phyloP scores from a whole-genome alignment of 1,284 basidiomycete species.

The Abortiporus biennis region DNA sequence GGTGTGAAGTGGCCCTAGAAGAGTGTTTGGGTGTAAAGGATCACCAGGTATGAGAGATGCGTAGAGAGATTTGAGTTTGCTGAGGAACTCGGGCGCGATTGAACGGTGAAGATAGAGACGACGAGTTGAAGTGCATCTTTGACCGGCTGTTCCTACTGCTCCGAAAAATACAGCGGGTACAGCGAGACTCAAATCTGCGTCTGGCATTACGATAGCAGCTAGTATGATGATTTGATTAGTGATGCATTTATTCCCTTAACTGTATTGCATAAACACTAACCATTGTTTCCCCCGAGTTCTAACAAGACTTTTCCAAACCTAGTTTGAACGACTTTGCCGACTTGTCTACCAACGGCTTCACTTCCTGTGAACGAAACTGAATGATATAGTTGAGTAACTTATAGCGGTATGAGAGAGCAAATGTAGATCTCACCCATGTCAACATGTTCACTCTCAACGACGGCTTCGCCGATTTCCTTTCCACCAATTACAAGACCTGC shows the following conservation, averaged over 20 bases:
- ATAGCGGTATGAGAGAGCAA: neutral
- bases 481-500: slow-evolving; percentile 82
- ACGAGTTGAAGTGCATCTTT: slow-evolving; percentile 91
- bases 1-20: slow-evolving; percentile 88
- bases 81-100: slow-evolving; percentile 74
- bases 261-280: slow-evolving; percentile 28
- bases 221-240: slow-evolving; percentile 8
- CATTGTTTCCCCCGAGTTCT: slow-evolving; percentile 95
- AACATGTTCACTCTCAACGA: slow-evolving; percentile 71
- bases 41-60: slow-evolving; percentile 69
- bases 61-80: slow-evolving; percentile 71
- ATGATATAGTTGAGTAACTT: neutral
- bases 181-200: slow-evolving; percentile 87
- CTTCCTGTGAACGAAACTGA: slow-evolving; percentile 92
- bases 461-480: slow-evolving; percentile 71
- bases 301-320: slow-evolving; percentile 83
- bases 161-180: slow-evolving; percentile 90
- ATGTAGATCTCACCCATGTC: slow-evolving; percentile 54
- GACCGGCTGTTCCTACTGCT: slow-evolving; percentile 91
- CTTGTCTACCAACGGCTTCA: slow-evolving; percentile 79
- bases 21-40: slow-evolving; percentile 66
- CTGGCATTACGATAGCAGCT: slow-evolving; percentile 90
- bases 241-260: neutral
- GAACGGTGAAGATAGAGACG: slow-evolving; percentile 83
- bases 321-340: slow-evolving; percentile 76